Conservation (phyloP, 805 yeast genomes). For the Schizosaccharomyces lindneri region DNA sequence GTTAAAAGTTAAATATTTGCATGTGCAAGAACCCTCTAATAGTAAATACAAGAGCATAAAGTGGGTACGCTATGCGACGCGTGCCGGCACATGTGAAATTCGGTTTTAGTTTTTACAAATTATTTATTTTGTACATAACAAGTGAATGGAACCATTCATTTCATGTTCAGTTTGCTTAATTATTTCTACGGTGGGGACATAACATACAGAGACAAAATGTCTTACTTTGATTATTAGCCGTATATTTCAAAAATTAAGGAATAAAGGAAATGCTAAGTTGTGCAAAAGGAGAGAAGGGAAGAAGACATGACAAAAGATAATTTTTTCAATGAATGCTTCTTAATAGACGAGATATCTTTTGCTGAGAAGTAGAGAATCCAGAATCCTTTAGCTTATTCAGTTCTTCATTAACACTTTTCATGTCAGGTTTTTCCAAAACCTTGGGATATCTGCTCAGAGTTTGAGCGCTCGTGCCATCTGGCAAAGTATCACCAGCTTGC, state of each 20-base stretch:
- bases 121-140: not conserved
- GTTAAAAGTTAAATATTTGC: slow-evolving; percentile 42
- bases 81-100: slow-evolving; percentile 60
- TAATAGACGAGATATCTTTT: not conserved
- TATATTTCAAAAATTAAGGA: too few relatives aligned
- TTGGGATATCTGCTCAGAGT: not conserved
- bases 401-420: not conserved
- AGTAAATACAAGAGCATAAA: slow-evolving; percentile 39
- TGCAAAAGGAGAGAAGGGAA: too few relatives aligned
- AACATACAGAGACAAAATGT: not conserved
- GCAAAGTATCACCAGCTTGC: slow-evolving; percentile 13
- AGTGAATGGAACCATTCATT: not conserved
- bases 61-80: slow-evolving; percentile 63
- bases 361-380: not conserved
- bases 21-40: slow-evolving; percentile 32
- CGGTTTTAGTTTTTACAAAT: slow-evolving; percentile 22
- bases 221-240: not conserved
- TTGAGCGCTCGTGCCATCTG: not conserved
- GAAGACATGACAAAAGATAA: not conserved
- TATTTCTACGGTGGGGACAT: too few relatives aligned
- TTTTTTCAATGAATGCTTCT: not conserved
- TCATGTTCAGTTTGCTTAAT: not conserved
- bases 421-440: not conserved
- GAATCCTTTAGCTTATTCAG: not conserved
- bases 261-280: too few relatives aligned